Base-by-base conservation (phyloP, 768 basidiomycete genomes). In the Termitomyces sp. region DNA sequence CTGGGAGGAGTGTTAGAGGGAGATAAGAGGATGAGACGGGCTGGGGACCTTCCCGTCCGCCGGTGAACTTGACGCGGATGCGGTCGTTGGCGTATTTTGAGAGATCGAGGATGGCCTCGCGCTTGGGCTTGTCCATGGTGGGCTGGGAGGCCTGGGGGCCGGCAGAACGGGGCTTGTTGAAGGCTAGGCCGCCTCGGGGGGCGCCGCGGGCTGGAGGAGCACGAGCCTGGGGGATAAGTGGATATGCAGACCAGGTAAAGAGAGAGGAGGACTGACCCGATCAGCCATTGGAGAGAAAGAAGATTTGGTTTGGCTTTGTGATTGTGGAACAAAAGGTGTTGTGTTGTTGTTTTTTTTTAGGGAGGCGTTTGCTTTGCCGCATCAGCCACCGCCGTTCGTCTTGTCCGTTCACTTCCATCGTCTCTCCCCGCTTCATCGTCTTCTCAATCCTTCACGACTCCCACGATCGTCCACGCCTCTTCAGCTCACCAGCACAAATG, bases 11-110 rank as follows among this genome's bases (percentile, higher is more conserved):
- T 42, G 34, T 56, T 5, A 65, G 37, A 13, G 13, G 20, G 16
- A 33, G 34, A 16, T 52, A 27, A 24, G n/a, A n/a, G 22, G 36
- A n/a, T n/a, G n/a, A n/a, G n/a, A n/a, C 34, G 55, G 39, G 9
- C 16, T 55, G 32, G 59, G 39, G 60, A 92, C 95, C 95, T 83
- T 99, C 95, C 40, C 97, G 78, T 39, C 96, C 96, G 44, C 97
- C 97, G n/a, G 93, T 93, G 69, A 99, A 98, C 74, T 97, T 98
- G 68, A 98, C 95, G 56, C 93, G 78, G 69, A 99, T 92, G 61
- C 86, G 83, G 72, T 95, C 87, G 72, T 96, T 91, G 53, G 90
- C 89, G 66, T 97, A 98, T 72, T 96, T 95, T 49, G 91, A 86
- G 33, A 98, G 86, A 72, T 98, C 95, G 33, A 98, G 85, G 72